Evolutionary conservation across 2,329 filamentous ascomycete species (phyloP).

Genomic region (Alternaria ethzedia): DNA sequence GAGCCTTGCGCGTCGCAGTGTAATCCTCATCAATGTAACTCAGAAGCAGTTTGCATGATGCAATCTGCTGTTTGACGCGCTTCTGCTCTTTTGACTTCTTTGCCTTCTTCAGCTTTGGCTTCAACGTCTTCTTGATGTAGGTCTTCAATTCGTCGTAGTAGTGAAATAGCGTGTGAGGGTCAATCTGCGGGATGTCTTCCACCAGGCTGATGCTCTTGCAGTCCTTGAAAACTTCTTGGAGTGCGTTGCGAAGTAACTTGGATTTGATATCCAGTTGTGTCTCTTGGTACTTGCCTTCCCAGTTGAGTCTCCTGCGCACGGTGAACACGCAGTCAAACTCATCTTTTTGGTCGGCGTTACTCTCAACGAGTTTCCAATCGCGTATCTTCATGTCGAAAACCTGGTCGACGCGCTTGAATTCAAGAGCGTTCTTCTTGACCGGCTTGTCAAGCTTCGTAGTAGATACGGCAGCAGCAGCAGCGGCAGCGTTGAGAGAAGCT

Average conservation of each 20-base stretch:
- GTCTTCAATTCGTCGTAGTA: slow-evolving; percentile 79
- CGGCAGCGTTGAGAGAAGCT: slow-evolving; percentile 7
- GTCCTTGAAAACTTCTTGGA: slow-evolving; percentile 74
- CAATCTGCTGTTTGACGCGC: slow-evolving; percentile 63
- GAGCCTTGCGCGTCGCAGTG: slow-evolving; percentile 75
- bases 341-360: slow-evolving; percentile 66
- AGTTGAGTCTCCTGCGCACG: slow-evolving; percentile 81
- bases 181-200: slow-evolving; percentile 73
- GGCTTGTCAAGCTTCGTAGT: slow-evolving; percentile 24
- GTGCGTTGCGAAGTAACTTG: slow-evolving; percentile 73
- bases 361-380: slow-evolving; percentile 72
- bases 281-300: slow-evolving; percentile 79
- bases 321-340: slow-evolving; percentile 81
- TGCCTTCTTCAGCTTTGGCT: slow-evolving; percentile 62
- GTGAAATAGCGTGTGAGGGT: slow-evolving; percentile 58
- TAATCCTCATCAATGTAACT: slow-evolving; percentile 85
- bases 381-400: slow-evolving; percentile 56
- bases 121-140: slow-evolving; percentile 67
- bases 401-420: slow-evolving; percentile 73
- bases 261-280: slow-evolving; percentile 86
- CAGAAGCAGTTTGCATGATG: slow-evolving; percentile 74
- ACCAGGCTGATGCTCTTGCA: slow-evolving; percentile 81
- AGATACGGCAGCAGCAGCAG: slow-evolving; percentile 14
- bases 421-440: slow-evolving; percentile 54
- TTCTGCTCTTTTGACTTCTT: slow-evolving; percentile 68